phyloP scores from a whole-genome alignment of 2,329 filamentous ascomycete species.

The Fusarium irregulare region DNA sequence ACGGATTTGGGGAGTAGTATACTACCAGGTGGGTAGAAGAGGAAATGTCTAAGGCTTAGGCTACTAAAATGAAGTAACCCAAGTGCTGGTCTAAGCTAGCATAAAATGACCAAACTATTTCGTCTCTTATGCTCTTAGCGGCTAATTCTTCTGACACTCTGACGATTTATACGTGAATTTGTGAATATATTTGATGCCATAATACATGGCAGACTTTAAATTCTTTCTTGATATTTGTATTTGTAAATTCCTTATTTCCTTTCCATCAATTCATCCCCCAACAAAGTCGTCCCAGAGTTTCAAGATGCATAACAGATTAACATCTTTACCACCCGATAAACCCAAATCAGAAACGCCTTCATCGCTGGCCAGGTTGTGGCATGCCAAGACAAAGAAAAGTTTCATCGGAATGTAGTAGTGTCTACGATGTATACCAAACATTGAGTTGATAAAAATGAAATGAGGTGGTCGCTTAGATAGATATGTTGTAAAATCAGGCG shows the following conservation, averaged over 20 bases:
- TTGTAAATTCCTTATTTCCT: slow-evolving; percentile 6
- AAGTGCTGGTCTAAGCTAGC: neutral
- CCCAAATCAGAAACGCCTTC: slow-evolving; percentile 32
- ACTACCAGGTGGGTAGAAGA: no score
- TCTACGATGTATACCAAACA: slow-evolving; percentile 13
- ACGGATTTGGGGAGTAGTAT: slow-evolving; percentile 42
- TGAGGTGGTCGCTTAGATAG: slow-evolving; percentile 20
- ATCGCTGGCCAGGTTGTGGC: slow-evolving; percentile 25
- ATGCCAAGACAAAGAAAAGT: slow-evolving; percentile 19
- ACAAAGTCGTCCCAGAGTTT: neutral
- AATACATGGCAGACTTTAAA: slow-evolving; percentile 4
- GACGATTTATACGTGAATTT: slow-evolving; percentile 16
- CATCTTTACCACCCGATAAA: neutral
- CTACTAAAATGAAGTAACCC: neutral
- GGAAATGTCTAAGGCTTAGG: no score
- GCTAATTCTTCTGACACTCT: no score
- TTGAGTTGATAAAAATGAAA: slow-evolving; percentile 18
- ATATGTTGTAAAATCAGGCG: slow-evolving; percentile 37
- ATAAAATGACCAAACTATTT: neutral
- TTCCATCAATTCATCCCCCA: slow-evolving; percentile 5
- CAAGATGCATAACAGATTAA: slow-evolving; percentile 10
- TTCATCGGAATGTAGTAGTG: neutral
- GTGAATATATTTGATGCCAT: slow-evolving; percentile 13
- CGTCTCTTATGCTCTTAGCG: neutral
- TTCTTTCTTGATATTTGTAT: slow-evolving; percentile 11